Conservation (phyloP, 164 flowering plant genomes). For the Annona squamosa region DNA sequence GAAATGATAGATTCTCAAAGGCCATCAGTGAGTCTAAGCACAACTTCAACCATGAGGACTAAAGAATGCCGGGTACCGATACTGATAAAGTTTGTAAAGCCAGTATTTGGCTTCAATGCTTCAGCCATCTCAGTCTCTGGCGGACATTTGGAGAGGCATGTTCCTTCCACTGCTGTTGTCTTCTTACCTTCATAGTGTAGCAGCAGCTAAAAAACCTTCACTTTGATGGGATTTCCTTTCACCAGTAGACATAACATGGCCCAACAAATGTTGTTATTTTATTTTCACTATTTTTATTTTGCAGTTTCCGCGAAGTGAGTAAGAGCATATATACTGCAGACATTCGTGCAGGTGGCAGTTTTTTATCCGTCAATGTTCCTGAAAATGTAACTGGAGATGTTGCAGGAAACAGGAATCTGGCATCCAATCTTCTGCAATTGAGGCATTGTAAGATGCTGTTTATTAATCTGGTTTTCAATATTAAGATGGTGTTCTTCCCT, state of each 20-base stretch:
- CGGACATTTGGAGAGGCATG: constrained; percentile 67
- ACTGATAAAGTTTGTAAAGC: constrained; percentile 59
- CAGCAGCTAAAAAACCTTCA: background rate
- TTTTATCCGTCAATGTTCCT: constrained; percentile 53
- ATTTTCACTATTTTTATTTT: constrained; percentile 1
- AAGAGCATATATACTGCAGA: constrained; percentile 40
- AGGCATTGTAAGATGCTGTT: constrained; percentile 34
- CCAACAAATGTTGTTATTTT: background rate
- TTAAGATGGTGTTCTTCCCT: background rate
- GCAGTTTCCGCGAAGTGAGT: constrained; percentile 65
- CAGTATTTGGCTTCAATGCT: constrained; percentile 79
- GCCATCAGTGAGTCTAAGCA: constrained; percentile 70
- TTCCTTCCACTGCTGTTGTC: background rate
- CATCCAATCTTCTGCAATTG: constrained; percentile 42
- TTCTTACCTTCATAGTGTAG: background rate
- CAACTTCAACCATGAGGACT: constrained; percentile 56
- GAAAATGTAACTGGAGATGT: constrained; percentile 81
- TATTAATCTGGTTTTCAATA: background rate
- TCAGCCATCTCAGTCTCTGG: constrained; percentile 66
- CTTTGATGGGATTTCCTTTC: background rate
- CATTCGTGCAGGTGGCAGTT: constrained; percentile 38
- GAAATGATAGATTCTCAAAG: constrained; percentile 53
- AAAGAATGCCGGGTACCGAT: constrained; percentile 43
- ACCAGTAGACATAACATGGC: background rate
- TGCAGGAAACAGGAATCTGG: constrained; percentile 74